Percentiles rank a stretch among this genome's conserved stretches.
phyloP scores from a whole-genome alignment of 345 rosid species.

The Eutrema japonicum region DNA sequence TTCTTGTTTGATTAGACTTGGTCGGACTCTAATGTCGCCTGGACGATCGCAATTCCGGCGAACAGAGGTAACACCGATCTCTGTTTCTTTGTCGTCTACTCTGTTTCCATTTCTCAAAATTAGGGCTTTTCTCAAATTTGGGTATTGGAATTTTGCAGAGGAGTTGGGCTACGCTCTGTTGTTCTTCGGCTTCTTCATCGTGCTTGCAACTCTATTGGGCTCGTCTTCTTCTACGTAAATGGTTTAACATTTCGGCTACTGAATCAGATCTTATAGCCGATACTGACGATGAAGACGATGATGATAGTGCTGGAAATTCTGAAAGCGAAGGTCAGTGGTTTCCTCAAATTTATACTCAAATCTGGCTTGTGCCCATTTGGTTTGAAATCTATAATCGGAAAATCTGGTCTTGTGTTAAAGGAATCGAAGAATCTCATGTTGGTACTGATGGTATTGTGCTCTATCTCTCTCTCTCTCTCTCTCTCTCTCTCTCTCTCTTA shows the following conservation, averaged over 20 bases:
- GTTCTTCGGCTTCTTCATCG: conserved; percentile 63
- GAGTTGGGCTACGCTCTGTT: conserved; percentile 45
- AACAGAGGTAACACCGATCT: conserved; percentile 24
- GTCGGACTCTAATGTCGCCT: conserved; percentile 21
- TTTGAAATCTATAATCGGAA: background rate
- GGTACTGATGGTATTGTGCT: conserved; percentile 6
- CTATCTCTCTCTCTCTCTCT: background rate
- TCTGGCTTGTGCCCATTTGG: background rate
- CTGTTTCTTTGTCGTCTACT: conserved; percentile 2
- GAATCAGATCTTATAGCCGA: conserved; percentile 12
- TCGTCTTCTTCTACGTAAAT: conserved; percentile 67
- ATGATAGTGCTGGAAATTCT: conserved; percentile 22
- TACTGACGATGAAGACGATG: conserved; percentile 14
- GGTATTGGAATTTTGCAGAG: conserved; percentile 7
- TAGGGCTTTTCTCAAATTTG: background rate
- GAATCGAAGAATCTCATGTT: conserved; percentile 21
- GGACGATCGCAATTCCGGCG: conserved; percentile 11
- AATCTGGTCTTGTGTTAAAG: conserved; percentile 8
- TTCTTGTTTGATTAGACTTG: background rate
- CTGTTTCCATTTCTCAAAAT: background rate
- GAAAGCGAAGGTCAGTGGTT: conserved; percentile 11
- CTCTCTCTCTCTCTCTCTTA: background rate
- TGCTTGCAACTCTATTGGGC: conserved; percentile 84
- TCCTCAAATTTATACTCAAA: background rate
- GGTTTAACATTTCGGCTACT: conserved; percentile 59